Conservation (phyloP, 371 early-diverging fungal species). For the Mucor indicus region DNA sequence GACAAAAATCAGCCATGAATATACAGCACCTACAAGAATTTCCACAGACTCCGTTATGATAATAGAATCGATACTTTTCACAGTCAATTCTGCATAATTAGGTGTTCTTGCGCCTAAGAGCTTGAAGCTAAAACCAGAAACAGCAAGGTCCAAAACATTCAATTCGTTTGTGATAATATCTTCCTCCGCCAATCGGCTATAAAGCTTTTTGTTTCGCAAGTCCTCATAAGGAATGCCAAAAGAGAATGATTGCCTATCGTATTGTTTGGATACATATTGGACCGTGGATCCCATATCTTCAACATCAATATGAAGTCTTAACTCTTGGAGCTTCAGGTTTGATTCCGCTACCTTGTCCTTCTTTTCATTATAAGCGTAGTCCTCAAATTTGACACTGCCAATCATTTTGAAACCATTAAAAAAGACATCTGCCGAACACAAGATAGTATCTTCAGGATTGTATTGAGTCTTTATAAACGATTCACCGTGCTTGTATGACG, state of each 20-base stretch:
- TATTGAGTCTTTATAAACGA: constrained; percentile 55
- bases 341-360: constrained; percentile 51
- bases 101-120: constrained; percentile 52
- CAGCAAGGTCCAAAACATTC: constrained; percentile 60
- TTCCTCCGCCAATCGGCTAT: constrained; percentile 11
- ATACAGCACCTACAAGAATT: constrained; percentile 70
- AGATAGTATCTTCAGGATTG: constrained; percentile 58
- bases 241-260: constrained; percentile 28
- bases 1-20: constrained; percentile 72
- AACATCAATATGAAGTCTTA: constrained; percentile 56
- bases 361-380: constrained; percentile 55
- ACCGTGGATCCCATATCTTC: constrained; percentile 50
- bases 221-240: constrained; percentile 65
- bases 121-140: constrained; percentile 52
- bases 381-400: constrained; percentile 59
- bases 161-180: constrained; percentile 50
- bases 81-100: constrained; percentile 47
- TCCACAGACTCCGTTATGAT: constrained; percentile 74
- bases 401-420: constrained; percentile 54
- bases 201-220: constrained; percentile 27
- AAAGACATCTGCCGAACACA: constrained; percentile 69
- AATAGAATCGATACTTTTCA: constrained; percentile 49
- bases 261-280: constrained; percentile 49
- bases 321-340: constrained; percentile 54
- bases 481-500: constrained; percentile 52